A percentile compares a stretch with the other conserved stretches of the same genome.
phyloP scores from a whole-genome alignment of 257 asterid species.

The Avicennia marina region DNA sequence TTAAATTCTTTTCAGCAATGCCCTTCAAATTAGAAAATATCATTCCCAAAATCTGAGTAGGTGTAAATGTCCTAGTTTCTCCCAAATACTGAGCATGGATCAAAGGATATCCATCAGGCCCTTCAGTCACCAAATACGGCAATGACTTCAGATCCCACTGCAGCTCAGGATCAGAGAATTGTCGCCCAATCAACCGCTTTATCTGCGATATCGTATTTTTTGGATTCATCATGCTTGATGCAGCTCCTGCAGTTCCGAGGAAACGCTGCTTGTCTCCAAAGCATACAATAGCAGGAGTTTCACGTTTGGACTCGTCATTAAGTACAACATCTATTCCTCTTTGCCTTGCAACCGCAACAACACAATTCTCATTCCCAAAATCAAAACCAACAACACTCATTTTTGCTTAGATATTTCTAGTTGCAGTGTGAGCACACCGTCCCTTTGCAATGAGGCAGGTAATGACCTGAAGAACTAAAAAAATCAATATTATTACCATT shows the following conservation, averaged over 20 bases:
- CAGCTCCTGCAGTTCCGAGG: conserved; percentile 99
- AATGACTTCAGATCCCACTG: conserved; percentile 75
- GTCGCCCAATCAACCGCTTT: conserved; percentile 80
- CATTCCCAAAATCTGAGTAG: conserved; percentile 90
- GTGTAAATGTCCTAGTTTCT: conserved; percentile 74
- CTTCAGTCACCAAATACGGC: conserved; percentile 76
- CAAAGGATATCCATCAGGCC: conserved; percentile 88
- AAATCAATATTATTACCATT: no score
- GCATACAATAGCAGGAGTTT: conserved; percentile 86
- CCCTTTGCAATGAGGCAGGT: no score
- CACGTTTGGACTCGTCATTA: conserved; percentile 89
- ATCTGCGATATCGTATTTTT: conserved; percentile 85
- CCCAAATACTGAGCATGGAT: conserved; percentile 82
- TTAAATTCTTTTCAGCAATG: conserved; percentile 89
- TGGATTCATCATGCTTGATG: conserved; percentile 94
- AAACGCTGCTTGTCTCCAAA: conserved; percentile 95
- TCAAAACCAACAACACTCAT: conserved; percentile 99
- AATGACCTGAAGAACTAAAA: no score
- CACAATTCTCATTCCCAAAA: conserved; percentile 87
- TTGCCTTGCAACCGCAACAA: conserved; percentile 95
- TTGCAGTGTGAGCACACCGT: no score
- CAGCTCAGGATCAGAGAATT: conserved; percentile 84
- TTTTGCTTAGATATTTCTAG: conserved; percentile 27
- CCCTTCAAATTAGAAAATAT: conserved; percentile 70
- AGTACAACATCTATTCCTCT: conserved; percentile 96